phyloP scores from a whole-genome alignment of 139 green algal genomes.

The Volvox africanus region DNA sequence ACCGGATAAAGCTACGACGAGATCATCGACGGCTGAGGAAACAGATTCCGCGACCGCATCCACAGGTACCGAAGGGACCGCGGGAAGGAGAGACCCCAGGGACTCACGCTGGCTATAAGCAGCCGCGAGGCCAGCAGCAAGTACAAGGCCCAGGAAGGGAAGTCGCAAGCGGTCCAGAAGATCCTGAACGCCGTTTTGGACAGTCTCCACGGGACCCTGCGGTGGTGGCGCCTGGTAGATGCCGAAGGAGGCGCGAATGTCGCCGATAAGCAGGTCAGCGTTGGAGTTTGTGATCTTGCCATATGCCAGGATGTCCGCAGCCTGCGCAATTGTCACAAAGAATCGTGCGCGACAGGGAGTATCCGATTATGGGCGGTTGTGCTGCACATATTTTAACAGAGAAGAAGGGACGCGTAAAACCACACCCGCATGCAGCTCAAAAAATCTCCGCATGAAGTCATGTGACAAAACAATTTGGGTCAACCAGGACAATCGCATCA shows the following conservation, averaged over 20 bases:
- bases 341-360: too few relatives aligned
- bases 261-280: constrained; percentile 41
- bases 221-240: constrained; percentile 29
- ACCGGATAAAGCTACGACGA: neutral
- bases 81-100: neutral
- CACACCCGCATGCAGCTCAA: neutral
- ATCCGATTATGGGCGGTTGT: too few relatives aligned
- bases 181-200: constrained; percentile 22
- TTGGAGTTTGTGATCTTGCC: constrained; percentile 38
- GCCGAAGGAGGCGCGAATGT: constrained; percentile 40
- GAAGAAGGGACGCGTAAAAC: too few relatives aligned
- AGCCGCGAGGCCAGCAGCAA: constrained; percentile 10
- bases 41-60: constrained; percentile 16
- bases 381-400: too few relatives aligned
- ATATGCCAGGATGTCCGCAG: constrained; percentile 33
- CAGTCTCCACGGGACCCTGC: neutral
- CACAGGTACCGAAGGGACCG: neutral
- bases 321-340: neutral
- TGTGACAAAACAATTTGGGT: neutral
- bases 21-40: neutral
- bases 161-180: neutral
- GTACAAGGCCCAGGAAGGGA: constrained; percentile 26
- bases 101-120: constrained; percentile 27
- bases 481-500: neutral
- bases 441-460: neutral